phyloP scores from a whole-genome alignment of 139 green algal genomes.

The Tetratostichococcus sp. region DNA sequence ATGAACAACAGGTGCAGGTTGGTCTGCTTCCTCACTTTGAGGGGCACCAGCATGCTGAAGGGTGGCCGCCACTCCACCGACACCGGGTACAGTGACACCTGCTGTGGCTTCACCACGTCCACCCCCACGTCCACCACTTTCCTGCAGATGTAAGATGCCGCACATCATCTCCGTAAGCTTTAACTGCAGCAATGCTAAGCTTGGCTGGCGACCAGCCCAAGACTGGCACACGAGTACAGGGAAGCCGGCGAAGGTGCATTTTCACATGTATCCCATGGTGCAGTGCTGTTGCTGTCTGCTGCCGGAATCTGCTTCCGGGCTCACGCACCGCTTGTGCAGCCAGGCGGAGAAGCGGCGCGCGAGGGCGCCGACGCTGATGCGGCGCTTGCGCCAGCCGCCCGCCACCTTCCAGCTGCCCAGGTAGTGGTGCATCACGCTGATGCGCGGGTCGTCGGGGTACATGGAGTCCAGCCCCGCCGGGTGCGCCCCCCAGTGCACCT shows the following conservation, averaged over 20 bases:
- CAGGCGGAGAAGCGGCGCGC: background rate
- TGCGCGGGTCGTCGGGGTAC: conserved; percentile 30
- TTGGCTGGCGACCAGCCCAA: too few relatives aligned
- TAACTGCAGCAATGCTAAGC: too few relatives aligned
- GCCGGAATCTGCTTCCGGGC: too few relatives aligned
- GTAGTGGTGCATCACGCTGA: conserved; percentile 75
- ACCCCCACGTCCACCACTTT: background rate
- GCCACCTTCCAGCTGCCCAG: conserved; percentile 62
- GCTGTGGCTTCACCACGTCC: background rate
- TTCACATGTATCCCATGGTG: too few relatives aligned
- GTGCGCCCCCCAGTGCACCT: conserved; percentile 61
- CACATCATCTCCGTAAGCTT: too few relatives aligned
- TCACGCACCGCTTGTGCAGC: background rate
- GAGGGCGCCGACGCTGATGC: conserved; percentile 4
- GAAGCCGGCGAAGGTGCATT: too few relatives aligned
- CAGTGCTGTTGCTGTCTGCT: too few relatives aligned
- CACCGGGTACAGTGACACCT: conserved; percentile 55
- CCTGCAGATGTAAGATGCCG: background rate
- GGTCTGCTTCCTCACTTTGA: background rate
- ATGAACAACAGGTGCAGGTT: too few relatives aligned
- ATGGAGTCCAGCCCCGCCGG: conserved; percentile 44
- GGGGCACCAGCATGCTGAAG: conserved; percentile 64
- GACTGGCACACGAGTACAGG: too few relatives aligned
- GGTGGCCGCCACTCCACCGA: conserved; percentile 54
- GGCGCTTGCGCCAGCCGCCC: conserved; percentile 32